phyloP scores from a whole-genome alignment of 176 grass and related monocot genomes.

The Triticum dicoccoides region DNA sequence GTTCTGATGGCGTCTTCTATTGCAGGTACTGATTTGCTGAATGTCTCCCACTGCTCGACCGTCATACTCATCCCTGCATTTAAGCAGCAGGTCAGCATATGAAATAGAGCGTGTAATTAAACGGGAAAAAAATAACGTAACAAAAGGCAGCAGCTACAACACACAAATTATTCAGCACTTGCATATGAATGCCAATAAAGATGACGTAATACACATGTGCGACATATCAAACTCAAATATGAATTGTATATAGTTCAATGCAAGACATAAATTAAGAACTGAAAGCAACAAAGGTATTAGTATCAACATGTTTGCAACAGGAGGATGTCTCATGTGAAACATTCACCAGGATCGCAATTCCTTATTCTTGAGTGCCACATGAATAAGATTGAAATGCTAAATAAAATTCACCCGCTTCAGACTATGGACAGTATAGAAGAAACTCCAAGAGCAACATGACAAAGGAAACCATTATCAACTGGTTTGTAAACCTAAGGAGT shows the following conservation, averaged over 20 bases:
- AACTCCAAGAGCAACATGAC: constrained; percentile 1
- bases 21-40: constrained; percentile 55
- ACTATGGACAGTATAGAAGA: background rate
- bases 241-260: background rate
- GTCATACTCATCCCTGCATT: constrained; percentile 75
- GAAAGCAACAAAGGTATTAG: background rate
- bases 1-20: constrained; percentile 79
- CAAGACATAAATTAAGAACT: constrained; percentile 3
- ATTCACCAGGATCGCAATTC: background rate
- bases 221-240: background rate
- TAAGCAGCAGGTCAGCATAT: background rate
- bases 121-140: background rate
- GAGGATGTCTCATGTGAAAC: background rate
- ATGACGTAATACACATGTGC: background rate
- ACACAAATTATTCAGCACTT: background rate
- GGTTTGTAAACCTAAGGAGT: background rate
- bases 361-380: background rate
- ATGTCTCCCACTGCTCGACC: constrained; percentile 83
- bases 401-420: background rate
- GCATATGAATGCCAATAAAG: background rate
- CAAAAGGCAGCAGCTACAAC: background rate
- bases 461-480: background rate
- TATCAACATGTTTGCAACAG: background rate
- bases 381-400: background rate
- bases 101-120: background rate